A percentile compares a stretch with the other conserved stretches of the same genome.
Conservation (phyloP, 176 grass and related monocot species). For the Triticum aestivum region DNA sequence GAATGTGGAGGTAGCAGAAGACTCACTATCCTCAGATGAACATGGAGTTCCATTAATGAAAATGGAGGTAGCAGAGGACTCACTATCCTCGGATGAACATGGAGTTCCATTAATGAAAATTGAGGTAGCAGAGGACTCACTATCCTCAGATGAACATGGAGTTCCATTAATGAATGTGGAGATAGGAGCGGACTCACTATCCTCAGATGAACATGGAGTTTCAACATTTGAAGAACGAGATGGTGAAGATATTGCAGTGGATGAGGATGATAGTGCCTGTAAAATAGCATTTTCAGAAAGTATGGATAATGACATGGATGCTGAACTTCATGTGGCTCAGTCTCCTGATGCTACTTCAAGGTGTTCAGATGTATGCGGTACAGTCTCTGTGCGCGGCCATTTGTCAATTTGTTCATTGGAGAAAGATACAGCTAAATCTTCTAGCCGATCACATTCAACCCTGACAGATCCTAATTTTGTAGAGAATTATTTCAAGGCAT, state of each 20-base stretch:
- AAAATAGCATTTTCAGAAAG: conserved; percentile 42
- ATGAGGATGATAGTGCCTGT: conserved; percentile 35
- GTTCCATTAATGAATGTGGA: conserved; percentile 31
- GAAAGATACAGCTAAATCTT: conserved; percentile 44
- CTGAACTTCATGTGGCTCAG: conserved; percentile 14
- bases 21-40: too few relatives aligned
- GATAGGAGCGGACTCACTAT: conserved; percentile 26
- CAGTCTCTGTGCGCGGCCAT: conserved; percentile 33
- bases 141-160: conserved; percentile 39
- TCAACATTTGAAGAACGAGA: conserved; percentile 35
- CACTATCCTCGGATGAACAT: conserved; percentile 30
- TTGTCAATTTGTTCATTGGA: conserved; percentile 22
- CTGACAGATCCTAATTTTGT: conserved; percentile 91
- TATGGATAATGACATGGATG: conserved; percentile 32
- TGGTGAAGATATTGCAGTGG: conserved; percentile 29
- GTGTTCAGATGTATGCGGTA: conserved; percentile 41
- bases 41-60: too few relatives aligned
- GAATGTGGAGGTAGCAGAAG: too few relatives aligned
- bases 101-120: conserved; percentile 32
- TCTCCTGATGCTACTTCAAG: conserved; percentile 44
- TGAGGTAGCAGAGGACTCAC: conserved; percentile 29
- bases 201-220: conserved; percentile 36
- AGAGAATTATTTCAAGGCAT: conserved; percentile 95
- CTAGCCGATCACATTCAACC: conserved; percentile 66
- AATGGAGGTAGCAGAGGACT: background rate